These are phyloP conservation scores for Syncephalastrum contaminatum DNA, from an alignment of 371 early-diverging fungal species.

Conservation along the genomic window DNA sequence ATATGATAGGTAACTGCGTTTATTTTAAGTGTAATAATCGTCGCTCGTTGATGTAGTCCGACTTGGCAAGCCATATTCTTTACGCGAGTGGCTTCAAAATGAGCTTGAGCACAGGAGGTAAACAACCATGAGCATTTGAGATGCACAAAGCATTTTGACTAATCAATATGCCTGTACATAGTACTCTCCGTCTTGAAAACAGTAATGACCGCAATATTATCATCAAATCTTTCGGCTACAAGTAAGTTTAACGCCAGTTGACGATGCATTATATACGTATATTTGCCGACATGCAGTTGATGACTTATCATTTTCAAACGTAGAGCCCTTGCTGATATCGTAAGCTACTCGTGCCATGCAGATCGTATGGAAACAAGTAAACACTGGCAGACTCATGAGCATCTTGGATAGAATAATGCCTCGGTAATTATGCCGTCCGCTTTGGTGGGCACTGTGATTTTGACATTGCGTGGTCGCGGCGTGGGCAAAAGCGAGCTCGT, in stretches of 20 bases:
- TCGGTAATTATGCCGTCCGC: slow-evolving; percentile 85
- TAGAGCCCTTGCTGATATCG: slow-evolving; percentile 66
- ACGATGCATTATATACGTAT: not conserved
- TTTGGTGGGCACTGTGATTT: slow-evolving; percentile 77
- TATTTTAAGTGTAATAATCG: not conserved
- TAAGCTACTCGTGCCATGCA: slow-evolving; percentile 25
- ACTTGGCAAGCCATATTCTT: slow-evolving; percentile 72
- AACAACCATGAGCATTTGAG: not conserved
- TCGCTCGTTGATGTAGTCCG: slow-evolving; percentile 49
- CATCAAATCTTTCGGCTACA: slow-evolving; percentile 52
- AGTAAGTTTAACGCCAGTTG: slow-evolving; percentile 20
- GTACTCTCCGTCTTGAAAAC: slow-evolving; percentile 24
- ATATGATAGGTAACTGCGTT: not conserved
- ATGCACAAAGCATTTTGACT: too few relatives aligned
- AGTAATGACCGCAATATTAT: slow-evolving; percentile 28
- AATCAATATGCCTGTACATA: not conserved
- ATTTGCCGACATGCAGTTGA: not conserved
- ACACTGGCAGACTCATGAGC: not conserved
- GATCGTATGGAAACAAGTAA: not conserved
- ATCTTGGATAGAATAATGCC: slow-evolving; percentile 44
- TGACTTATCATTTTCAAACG: not conserved
- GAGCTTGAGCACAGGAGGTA: slow-evolving; percentile 50
- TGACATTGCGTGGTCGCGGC: slow-evolving; percentile 82
- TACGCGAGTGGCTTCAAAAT: slow-evolving; percentile 63
- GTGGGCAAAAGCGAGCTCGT: slow-evolving; percentile 79